These are phyloP conservation scores for Hippophae tibetana DNA, from an alignment of 306 rosid species.

Conservation along the genomic window DNA sequence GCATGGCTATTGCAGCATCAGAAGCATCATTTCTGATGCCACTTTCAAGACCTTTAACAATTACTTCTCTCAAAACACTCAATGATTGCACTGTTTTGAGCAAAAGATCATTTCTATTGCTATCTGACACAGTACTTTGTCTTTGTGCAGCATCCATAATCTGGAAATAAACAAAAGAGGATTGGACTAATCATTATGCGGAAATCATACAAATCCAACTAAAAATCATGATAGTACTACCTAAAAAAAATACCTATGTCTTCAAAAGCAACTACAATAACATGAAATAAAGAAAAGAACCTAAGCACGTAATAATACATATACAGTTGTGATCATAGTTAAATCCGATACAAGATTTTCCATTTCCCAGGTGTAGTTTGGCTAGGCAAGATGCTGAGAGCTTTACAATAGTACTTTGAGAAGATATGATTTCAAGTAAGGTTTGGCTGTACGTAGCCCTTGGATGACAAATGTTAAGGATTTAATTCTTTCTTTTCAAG, in stretches of 20 bases:
- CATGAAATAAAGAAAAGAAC: neutral
- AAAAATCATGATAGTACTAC: neutral
- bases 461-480: too few species aligned
- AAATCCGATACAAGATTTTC: too few species aligned
- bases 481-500: too few species aligned
- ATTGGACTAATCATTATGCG: conserved; percentile 13
- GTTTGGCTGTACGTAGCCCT: too few species aligned
- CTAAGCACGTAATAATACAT: too few species aligned
- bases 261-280: neutral
- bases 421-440: too few species aligned
- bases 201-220: conserved; percentile 7
- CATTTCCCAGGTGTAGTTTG: too few species aligned
- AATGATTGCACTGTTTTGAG: conserved; percentile 77
- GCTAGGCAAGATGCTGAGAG: too few species aligned
- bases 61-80: conserved; percentile 56
- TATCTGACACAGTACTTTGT: conserved; percentile 31
- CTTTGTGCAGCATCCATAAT: conserved; percentile 55
- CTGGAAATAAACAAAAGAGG: conserved; percentile 38
- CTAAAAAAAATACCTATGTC: neutral
- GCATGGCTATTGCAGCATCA: conserved; percentile 92
- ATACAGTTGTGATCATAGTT: too few species aligned
- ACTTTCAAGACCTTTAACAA: conserved; percentile 81
- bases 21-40: conserved; percentile 98
- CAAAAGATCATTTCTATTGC: conserved; percentile 33
- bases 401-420: too few species aligned